These are phyloP conservation scores for Aureobasidium sp. DNA, from an alignment of 2,329 filamentous ascomycete genomes.

Conservation along the genomic window DNA sequence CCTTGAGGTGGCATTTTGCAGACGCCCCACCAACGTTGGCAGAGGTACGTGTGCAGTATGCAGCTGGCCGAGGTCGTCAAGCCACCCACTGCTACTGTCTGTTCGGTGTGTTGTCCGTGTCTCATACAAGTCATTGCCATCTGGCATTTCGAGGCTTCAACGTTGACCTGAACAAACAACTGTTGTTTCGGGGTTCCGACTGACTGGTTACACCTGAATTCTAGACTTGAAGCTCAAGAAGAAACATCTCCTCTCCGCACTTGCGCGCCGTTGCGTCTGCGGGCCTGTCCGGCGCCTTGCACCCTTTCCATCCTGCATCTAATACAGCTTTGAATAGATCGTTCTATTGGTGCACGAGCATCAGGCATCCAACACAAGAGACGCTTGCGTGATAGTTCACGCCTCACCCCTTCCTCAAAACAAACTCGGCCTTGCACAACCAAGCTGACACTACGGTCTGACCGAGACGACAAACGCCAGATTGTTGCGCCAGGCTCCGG, in stretches of 20 bases:
- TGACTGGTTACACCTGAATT: background rate
- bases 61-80: background rate
- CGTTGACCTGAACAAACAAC: conserved; percentile 8
- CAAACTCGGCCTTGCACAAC: conserved; percentile 12
- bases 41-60: conserved; percentile 9
- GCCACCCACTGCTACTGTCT: background rate
- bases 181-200: background rate
- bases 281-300: conserved; percentile 11
- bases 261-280: conserved; percentile 18
- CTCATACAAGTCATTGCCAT: background rate
- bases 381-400: background rate
- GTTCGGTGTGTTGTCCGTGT: background rate
- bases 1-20: background rate
- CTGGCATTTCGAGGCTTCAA: background rate
- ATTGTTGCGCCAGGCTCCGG: background rate
- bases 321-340: conserved; percentile 3
- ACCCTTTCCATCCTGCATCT: conserved; percentile 1
- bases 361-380: conserved; percentile 1
- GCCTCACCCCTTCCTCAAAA: background rate
- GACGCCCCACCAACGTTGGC: conserved; percentile 11
- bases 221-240: background rate
- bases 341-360: conserved; percentile 4
- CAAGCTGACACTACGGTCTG: background rate
- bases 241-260: conserved; percentile 2
- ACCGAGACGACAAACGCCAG: background rate